Percentiles rank a stretch among this genome's conserved stretches.
These are phyloP conservation scores for Plenodomus tracheiphilus DNA, from an alignment of 2,329 filamentous ascomycete genomes.

Conservation along the genomic window DNA sequence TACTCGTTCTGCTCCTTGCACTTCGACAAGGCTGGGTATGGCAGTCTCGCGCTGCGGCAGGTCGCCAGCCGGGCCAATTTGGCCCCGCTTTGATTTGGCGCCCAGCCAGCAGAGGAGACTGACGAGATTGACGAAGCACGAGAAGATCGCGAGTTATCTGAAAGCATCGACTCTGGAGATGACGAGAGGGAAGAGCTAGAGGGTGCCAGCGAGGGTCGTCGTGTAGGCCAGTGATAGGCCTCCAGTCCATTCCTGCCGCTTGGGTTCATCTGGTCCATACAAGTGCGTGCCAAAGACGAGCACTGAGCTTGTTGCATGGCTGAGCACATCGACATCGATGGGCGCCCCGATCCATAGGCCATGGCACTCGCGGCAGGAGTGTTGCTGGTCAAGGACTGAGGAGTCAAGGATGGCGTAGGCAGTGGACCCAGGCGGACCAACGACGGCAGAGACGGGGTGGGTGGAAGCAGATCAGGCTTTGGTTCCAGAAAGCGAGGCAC, in stretches of 20 bases:
- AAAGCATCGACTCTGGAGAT: slow-evolving; percentile 66
- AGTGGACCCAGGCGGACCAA: slow-evolving; percentile 59
- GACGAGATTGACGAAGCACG: slow-evolving; percentile 60
- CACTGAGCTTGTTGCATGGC: slow-evolving; percentile 63
- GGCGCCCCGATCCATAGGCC: slow-evolving; percentile 53
- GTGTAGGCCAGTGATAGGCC: slow-evolving; percentile 50
- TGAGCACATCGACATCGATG: slow-evolving; percentile 64
- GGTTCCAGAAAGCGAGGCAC: slow-evolving; percentile 57
- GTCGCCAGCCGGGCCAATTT: slow-evolving; percentile 57
- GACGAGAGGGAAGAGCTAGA: slow-evolving; percentile 57
- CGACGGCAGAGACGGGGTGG: slow-evolving; percentile 60
- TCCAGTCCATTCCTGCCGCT: slow-evolving; percentile 48
- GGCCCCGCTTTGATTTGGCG: slow-evolving; percentile 55
- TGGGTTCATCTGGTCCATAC: slow-evolving; percentile 54
- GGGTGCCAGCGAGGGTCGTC: slow-evolving; percentile 53
- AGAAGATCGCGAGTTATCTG: slow-evolving; percentile 61
- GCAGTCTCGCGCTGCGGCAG: slow-evolving; percentile 53
- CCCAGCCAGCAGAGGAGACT: slow-evolving; percentile 54
- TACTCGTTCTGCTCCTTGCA: slow-evolving; percentile 43
- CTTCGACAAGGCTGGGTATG: slow-evolving; percentile 44
- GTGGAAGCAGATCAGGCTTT: slow-evolving; percentile 52
- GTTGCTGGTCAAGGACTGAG: slow-evolving; percentile 55
- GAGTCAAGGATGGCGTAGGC: slow-evolving; percentile 66
- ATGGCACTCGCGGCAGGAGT: slow-evolving; percentile 65
- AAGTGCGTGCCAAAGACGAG: slow-evolving; percentile 58